Percentiles rank a stretch among this genome's conserved stretches.
These are phyloP conservation scores for Volutella citrinella DNA, from an alignment of 2,329 filamentous ascomycete species.

Conservation along the genomic window DNA sequence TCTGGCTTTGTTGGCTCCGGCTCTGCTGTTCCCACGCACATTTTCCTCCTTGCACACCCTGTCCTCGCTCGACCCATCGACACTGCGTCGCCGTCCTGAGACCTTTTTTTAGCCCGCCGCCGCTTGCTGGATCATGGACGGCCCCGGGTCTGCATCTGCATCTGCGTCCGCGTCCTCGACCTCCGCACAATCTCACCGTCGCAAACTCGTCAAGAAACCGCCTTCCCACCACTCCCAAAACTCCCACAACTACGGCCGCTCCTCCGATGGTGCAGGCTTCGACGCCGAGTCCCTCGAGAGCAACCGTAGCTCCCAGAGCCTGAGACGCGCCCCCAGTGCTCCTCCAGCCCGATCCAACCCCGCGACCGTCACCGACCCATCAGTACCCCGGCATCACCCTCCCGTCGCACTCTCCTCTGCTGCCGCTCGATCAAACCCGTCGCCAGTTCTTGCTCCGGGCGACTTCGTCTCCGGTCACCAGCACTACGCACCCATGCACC, in stretches of 20 bases:
- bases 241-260: constrained; percentile 44
- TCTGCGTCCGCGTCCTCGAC: constrained; percentile 28
- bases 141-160: constrained; percentile 34
- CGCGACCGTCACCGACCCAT: constrained; percentile 48
- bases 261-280: constrained; percentile 45
- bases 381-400: constrained; percentile 45
- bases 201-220: constrained; percentile 62
- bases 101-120: constrained; percentile 26
- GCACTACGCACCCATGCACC: constrained; percentile 25
- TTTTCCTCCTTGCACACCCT: constrained; percentile 24
- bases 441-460: constrained; percentile 43
- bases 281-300: constrained; percentile 58
- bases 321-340: constrained; percentile 60
- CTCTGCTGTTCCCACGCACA: constrained; percentile 10
- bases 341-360: constrained; percentile 47
- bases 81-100: constrained; percentile 25
- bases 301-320: constrained; percentile 62
- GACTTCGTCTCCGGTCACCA: constrained; percentile 41
- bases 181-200: constrained; percentile 52
- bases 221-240: constrained; percentile 47
- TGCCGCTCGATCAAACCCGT: constrained; percentile 42
- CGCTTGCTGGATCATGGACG: constrained; percentile 44
- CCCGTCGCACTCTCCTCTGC: constrained; percentile 40
- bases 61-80: constrained; percentile 24
- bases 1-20: constrained; percentile 16